Evolutionary conservation across 768 basidiomycete genomes (phyloP).

Genomic region (Leccinellum luteum): DNA sequence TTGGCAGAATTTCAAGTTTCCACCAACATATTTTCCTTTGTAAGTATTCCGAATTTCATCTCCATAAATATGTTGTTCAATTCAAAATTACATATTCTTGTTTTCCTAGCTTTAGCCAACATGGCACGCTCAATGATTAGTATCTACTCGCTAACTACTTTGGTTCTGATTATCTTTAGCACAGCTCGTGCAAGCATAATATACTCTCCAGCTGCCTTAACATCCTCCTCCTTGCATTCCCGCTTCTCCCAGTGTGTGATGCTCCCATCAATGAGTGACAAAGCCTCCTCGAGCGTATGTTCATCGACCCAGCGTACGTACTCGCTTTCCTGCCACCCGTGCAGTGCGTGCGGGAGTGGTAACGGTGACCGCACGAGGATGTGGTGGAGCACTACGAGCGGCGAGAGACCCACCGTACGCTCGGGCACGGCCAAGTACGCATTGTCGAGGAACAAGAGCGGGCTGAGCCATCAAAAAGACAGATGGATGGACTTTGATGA

Average conservation of each 20-base stretch:
- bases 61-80: too few relatives aligned
- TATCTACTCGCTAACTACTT: too few relatives aligned
- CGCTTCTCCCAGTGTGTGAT: slow-evolving; percentile 77
- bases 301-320: slow-evolving; percentile 97
- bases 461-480: slow-evolving; percentile 46
- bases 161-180: slow-evolving; percentile 26
- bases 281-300: slow-evolving; percentile 77
- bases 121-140: too few relatives aligned
- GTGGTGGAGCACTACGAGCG: slow-evolving; percentile 87
- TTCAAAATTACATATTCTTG: too few relatives aligned
- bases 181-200: slow-evolving; percentile 67
- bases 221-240: slow-evolving; percentile 52
- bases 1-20: too few relatives aligned
- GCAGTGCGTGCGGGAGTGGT: slow-evolving; percentile 81
- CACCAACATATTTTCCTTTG: too few relatives aligned
- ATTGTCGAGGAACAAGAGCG: slow-evolving; percentile 87
- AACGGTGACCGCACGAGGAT: slow-evolving; percentile 87
- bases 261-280: slow-evolving; percentile 77
- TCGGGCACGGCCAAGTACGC: slow-evolving; percentile 58
- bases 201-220: slow-evolving; percentile 53
- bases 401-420: slow-evolving; percentile 75
- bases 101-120: too few relatives aligned
- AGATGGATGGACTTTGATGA: not conserved
- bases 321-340: slow-evolving; percentile 94
- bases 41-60: too few relatives aligned